Evolutionary conservation across 345 rosid genomes (phyloP).

Genomic region (Heritiera littoralis): DNA sequence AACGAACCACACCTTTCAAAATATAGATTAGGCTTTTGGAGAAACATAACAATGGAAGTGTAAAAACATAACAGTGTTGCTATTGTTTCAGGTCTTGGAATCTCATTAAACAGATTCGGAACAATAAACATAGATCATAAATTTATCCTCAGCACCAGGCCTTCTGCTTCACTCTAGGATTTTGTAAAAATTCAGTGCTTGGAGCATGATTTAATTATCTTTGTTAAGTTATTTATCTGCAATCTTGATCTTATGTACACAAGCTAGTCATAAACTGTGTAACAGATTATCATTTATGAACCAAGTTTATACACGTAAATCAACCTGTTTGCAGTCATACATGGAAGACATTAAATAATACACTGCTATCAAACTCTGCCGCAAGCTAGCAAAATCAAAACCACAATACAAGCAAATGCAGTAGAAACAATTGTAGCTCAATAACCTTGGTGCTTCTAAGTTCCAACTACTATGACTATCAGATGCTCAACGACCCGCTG

Average conservation of each 20-base stretch:
- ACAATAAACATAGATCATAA: not conserved
- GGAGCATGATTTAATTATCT: too few species aligned
- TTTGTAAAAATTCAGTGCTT: too few species aligned
- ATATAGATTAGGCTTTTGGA: not conserved
- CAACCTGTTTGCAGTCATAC: too few species aligned
- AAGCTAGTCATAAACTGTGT: too few species aligned
- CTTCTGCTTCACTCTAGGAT: not conserved
- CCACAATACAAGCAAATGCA: not conserved
- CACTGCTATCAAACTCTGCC: not conserved
- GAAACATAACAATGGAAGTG: not conserved
- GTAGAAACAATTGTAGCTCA: not conserved
- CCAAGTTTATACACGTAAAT: too few species aligned
- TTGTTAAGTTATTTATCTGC: too few species aligned
- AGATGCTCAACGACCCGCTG: not conserved
- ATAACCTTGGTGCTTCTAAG: not conserved
- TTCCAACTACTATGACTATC: too few species aligned
- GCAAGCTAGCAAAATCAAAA: not conserved
- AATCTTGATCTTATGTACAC: too few species aligned
- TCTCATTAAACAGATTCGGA: not conserved
- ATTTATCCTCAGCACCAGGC: not conserved
- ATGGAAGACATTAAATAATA: not conserved
- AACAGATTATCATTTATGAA: too few species aligned
- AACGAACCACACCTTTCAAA: not conserved
- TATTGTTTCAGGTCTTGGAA: not conserved
- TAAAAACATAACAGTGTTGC: slow-evolving; percentile 3